These are phyloP conservation scores for Paramecium biaurelia DNA, from an alignment of 73 alveolate species.

Conservation along the genomic window DNA sequence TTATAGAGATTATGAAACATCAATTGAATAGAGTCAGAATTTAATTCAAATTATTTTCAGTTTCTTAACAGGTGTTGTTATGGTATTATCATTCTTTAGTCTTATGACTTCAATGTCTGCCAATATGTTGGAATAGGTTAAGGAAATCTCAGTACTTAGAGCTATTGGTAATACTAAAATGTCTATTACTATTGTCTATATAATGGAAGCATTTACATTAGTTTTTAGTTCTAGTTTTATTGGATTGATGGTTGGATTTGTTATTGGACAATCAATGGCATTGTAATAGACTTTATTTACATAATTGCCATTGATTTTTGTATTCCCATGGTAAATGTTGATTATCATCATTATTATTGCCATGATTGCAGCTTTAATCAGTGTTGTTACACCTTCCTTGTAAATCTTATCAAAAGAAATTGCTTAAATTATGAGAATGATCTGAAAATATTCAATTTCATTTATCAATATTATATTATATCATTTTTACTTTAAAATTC, in stretches of 20 bases:
- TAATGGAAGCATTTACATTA: slow-evolving; percentile 93
- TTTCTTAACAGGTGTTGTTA: slow-evolving; percentile 80
- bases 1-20: slow-evolving; percentile 53
- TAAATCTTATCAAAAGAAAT: slow-evolving; percentile 58
- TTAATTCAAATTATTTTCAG: slow-evolving; percentile 71
- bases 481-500: not conserved
- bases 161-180: slow-evolving; percentile 87
- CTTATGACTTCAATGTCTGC: not conserved
- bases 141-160: slow-evolving; percentile 95
- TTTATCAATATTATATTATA: too few species aligned
- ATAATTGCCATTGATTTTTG: slow-evolving; percentile 55
- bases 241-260: slow-evolving; percentile 94
- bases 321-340: slow-evolving; percentile 61
- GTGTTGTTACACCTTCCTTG: slow-evolving; percentile 68
- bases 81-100: slow-evolving; percentile 80
- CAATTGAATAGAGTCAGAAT: not conserved
- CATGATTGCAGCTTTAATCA: slow-evolving; percentile 11
- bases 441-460: not conserved
- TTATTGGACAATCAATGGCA: slow-evolving; percentile 96
- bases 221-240: slow-evolving; percentile 87
- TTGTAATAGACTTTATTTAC: slow-evolving; percentile 87
- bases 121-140: slow-evolving; percentile 70
- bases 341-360: not conserved
- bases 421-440: slow-evolving; percentile 76
- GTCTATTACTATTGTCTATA: slow-evolving; percentile 79